Evolutionary conservation across 2,329 filamentous ascomycete species (phyloP), one percentile per base, ranked within the genome.

Genomic region (Thyridium curvatum): DNA sequence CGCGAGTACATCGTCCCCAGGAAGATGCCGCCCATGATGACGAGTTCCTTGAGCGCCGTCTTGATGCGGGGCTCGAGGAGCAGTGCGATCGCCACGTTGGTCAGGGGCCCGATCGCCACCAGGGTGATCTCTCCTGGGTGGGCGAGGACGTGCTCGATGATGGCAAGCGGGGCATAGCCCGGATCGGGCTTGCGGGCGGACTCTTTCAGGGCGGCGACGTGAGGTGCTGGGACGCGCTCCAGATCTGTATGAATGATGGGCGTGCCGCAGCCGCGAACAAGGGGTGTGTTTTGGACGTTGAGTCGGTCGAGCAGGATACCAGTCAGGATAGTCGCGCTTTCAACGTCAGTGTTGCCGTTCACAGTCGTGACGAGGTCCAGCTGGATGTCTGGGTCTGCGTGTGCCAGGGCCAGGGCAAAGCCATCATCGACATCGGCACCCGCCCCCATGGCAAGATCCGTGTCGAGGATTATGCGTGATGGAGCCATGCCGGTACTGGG

Each of bases 311-410:
- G 28, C 12, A 41, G 39, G 13, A 41, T 34, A 26, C 39, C 39
- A 26, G 39, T 41, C 34, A 41, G 29, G 26, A 41, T 37, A 26
- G 39, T 41, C 16, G 39, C 39, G 30, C 39, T 41, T 29, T 41
- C 39, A 15, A 41, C 34, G 30, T 41, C 39, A 13, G 39, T 41
- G 39, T 41, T 41, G 17, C 39, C 39, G 34, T 41, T 41, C 30
- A 41, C 39, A 4, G 39, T 41, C 15, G 39, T 41, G 14, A 41
- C 29, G 14, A 41, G 29, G 29, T 41, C 39, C 16, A 41, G 34
- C 18, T 41, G 34, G 21, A 41, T 41, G 35, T 41, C 34, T 15
- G 39, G 34, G 18, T 41, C 39, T 12, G 39, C 39, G 15, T 41
- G 39, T 9, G 39, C 39, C 18, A 41, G 30, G 7, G 39, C 39